Percentiles rank a stretch among this genome's conserved stretches.
These are phyloP conservation scores for Orbilia quercus DNA, from an alignment of 2,329 filamentous ascomycete genomes.

Conservation along the genomic window DNA sequence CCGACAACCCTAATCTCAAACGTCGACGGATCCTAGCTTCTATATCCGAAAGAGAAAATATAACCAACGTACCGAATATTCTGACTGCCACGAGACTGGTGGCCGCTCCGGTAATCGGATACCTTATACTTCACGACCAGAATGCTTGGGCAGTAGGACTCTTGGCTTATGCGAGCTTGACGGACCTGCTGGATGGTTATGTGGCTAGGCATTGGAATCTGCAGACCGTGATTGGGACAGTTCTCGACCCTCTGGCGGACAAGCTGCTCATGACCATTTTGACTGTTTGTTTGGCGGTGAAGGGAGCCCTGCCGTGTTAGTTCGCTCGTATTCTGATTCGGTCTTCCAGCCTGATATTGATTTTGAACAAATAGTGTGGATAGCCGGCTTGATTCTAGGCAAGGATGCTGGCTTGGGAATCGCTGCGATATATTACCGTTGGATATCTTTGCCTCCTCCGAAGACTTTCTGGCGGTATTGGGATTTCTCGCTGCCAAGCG, in stretches of 20 bases:
- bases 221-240: slow-evolving; percentile 91
- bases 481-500: slow-evolving; percentile 93
- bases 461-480: slow-evolving; percentile 94
- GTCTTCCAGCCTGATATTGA: too few relatives aligned
- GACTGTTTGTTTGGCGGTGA: slow-evolving; percentile 83
- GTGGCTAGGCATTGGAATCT: slow-evolving; percentile 88
- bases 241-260: slow-evolving; percentile 97
- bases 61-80: slow-evolving; percentile 95
- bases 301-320: slow-evolving; percentile 78
- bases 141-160: slow-evolving; percentile 81
- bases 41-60: slow-evolving; percentile 76
- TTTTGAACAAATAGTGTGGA: slow-evolving; percentile 72
- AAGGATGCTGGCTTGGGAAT: slow-evolving; percentile 85
- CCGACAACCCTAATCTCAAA: slow-evolving; percentile 14
- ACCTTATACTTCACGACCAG: slow-evolving; percentile 84
- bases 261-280: slow-evolving; percentile 95
- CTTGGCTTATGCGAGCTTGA: slow-evolving; percentile 92
- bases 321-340: background rate
- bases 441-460: slow-evolving; percentile 90
- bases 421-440: slow-evolving; percentile 92
- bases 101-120: slow-evolving; percentile 85
- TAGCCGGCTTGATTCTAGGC: slow-evolving; percentile 89
- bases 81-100: slow-evolving; percentile 87
- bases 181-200: slow-evolving; percentile 92
- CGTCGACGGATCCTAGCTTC: slow-evolving; percentile 39